Conservation (phyloP, 2,329 filamentous ascomycete species). For the Metarhizium rileyi region DNA sequence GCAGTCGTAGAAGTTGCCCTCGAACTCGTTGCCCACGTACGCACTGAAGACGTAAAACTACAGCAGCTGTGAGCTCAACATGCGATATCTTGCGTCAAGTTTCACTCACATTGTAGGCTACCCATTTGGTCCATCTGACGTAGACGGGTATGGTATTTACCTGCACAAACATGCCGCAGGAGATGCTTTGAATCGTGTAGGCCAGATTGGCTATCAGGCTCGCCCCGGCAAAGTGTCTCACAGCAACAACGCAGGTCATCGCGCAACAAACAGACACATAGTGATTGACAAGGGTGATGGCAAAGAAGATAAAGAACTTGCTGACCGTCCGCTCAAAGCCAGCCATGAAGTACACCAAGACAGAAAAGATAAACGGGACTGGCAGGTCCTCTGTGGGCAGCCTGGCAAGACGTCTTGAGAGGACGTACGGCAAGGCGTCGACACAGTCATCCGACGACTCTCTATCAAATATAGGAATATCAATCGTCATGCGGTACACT, state of each 20-base stretch:
- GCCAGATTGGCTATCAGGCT: constrained; percentile 63
- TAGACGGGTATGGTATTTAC: constrained; percentile 64
- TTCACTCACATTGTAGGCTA: constrained; percentile 16
- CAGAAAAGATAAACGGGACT: constrained; percentile 59
- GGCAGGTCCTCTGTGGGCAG: constrained; percentile 63
- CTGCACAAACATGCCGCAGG: constrained; percentile 70
- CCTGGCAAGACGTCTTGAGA: constrained; percentile 60
- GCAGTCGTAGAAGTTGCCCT: constrained; percentile 63
- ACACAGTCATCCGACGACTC: constrained; percentile 66
- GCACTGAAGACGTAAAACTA: constrained; percentile 64
- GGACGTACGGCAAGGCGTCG: constrained; percentile 56
- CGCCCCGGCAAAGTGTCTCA: constrained; percentile 59
- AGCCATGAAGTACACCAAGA: constrained; percentile 71
- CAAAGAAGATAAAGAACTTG: constrained; percentile 65
- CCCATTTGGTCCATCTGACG: constrained; percentile 68
- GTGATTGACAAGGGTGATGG: constrained; percentile 57
- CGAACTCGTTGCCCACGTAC: constrained; percentile 63
- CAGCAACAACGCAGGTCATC: constrained; percentile 54
- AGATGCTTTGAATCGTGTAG: constrained; percentile 65
- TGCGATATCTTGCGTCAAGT: too few species aligned
- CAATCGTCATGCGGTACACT: constrained; percentile 62
- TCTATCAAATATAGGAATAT: constrained; percentile 67
- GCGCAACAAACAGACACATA: constrained; percentile 67
- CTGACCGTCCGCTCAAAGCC: constrained; percentile 54
- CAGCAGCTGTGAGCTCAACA: constrained; percentile 10